A percentile compares a stretch with the other conserved stretches of the same genome.
These are phyloP conservation scores for Astrephomene gubernaculifera DNA, from an alignment of 139 green algal genomes.

Conservation along the genomic window DNA sequence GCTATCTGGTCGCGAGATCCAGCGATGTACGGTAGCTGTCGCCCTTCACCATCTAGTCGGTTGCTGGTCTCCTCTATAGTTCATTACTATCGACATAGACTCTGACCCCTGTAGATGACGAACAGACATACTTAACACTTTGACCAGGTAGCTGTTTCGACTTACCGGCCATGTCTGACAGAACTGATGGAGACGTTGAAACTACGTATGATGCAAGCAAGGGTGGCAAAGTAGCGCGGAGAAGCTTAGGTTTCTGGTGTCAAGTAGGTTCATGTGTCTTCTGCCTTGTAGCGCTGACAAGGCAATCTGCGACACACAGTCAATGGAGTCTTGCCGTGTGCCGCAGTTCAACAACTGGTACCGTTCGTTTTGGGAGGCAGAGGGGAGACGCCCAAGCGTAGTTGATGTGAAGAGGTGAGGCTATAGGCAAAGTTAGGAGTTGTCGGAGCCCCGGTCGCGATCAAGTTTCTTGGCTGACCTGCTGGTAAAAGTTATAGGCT, in stretches of 20 bases:
- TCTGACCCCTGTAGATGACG: not conserved
- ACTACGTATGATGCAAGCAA: not conserved
- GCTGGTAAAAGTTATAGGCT: too few species aligned
- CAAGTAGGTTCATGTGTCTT: slow-evolving; percentile 5
- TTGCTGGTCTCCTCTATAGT: not conserved
- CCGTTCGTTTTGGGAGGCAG: slow-evolving; percentile 16
- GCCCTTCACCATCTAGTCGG: not conserved
- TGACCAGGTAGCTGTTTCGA: not conserved
- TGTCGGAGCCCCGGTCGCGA: not conserved
- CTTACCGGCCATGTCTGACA: slow-evolving; percentile 7
- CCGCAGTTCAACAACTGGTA: slow-evolving; percentile 31
- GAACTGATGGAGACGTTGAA: not conserved
- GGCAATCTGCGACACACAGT: not conserved
- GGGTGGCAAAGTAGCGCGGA: not conserved
- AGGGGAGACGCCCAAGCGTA: slow-evolving; percentile 1
- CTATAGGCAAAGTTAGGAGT: not conserved
- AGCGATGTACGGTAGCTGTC: not conserved
- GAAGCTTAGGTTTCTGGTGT: slow-evolving; percentile 18
- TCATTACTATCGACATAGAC: not conserved
- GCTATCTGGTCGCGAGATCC: too few species aligned
- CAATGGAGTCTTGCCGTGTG: not conserved
- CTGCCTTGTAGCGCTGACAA: not conserved
- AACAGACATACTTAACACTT: not conserved
- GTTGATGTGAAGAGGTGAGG: slow-evolving; percentile 1
- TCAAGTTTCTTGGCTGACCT: not conserved